phyloP scores from a whole-genome alignment of 2,329 filamentous ascomycete genomes.

The Beauveria sp. region DNA sequence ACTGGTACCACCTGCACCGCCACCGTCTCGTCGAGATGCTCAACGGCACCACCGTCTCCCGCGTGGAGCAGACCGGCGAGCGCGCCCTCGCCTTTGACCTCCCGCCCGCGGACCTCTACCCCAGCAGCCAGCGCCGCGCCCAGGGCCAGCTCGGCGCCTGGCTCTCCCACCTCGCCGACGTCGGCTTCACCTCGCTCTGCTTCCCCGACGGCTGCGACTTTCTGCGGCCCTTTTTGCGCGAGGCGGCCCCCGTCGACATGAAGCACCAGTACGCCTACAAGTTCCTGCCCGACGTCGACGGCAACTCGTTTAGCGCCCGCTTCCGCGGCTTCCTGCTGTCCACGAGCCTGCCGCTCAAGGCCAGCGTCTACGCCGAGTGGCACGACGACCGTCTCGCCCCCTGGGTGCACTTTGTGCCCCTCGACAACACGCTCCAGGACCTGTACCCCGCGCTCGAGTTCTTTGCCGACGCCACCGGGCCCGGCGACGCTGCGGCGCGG shows the following conservation, averaged over 20 bases:
- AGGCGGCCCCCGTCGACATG: constrained; percentile 31
- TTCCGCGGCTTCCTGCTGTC: constrained; percentile 57
- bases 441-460: constrained; percentile 59
- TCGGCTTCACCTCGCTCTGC: constrained; percentile 38
- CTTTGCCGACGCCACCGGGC: constrained; percentile 45
- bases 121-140: constrained; percentile 31
- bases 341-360: constrained; percentile 60
- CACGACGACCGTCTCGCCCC: constrained; percentile 61
- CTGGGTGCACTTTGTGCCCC: constrained; percentile 66
- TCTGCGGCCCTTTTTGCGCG: constrained; percentile 28
- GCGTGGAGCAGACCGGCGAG: constrained; percentile 34
- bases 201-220: constrained; percentile 30
- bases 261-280: constrained; percentile 49
- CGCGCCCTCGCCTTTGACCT: constrained; percentile 42
- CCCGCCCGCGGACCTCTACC: constrained; percentile 35
- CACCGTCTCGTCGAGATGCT: constrained; percentile 63
- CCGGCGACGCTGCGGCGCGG: constrained; percentile 47
- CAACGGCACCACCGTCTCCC: constrained; percentile 51
- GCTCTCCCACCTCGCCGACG: constrained; percentile 32
- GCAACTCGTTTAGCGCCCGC: constrained; percentile 57
- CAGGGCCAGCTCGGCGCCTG: constrained; percentile 32
- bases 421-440: constrained; percentile 62
- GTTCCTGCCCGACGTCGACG: constrained; percentile 63
- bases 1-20: constrained; percentile 64
- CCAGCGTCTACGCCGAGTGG: constrained; percentile 68